Conservation (phyloP, 2,329 filamentous ascomycete species). For the Parascedosporium putredinis region DNA sequence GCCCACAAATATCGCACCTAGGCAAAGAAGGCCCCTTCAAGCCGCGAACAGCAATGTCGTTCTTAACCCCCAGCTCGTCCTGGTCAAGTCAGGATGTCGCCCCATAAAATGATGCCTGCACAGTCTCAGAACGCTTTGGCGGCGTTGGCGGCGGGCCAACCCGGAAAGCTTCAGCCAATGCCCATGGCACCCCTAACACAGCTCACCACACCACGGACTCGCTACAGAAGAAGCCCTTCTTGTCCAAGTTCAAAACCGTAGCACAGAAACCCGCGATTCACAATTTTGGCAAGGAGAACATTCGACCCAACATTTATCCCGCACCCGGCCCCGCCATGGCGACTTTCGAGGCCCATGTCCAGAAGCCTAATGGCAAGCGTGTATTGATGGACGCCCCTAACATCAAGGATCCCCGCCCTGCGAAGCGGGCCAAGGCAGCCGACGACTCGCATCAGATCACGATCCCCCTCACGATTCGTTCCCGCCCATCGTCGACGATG, state of each 20-base stretch:
- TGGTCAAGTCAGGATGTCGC: conserved; percentile 1
- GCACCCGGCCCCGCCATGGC: conserved; percentile 37
- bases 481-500: conserved; percentile 72
- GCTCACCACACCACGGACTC: conserved; percentile 52
- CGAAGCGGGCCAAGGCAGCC: conserved; percentile 59
- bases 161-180: conserved; percentile 47
- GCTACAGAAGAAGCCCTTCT: conserved; percentile 54
- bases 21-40: conserved; percentile 33
- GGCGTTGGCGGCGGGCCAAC: conserved; percentile 41
- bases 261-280: conserved; percentile 42
- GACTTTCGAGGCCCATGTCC: conserved; percentile 13
- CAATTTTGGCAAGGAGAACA: conserved; percentile 45
- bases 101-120: conserved; percentile 1
- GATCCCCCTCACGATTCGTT: conserved; percentile 66
- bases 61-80: conserved; percentile 49
- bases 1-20: conserved; percentile 26
- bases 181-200: conserved; percentile 55
- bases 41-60: conserved; percentile 50
- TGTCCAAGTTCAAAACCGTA: conserved; percentile 49
- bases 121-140: not conserved
- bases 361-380: conserved; percentile 46
- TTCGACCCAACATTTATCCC: conserved; percentile 39
- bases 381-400: conserved; percentile 62
- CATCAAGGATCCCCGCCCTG: conserved; percentile 54
- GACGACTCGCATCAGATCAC: conserved; percentile 7